Conservation (phyloP, 1,284 basidiomycete species). For the Microstroma glucosiphilum region DNA sequence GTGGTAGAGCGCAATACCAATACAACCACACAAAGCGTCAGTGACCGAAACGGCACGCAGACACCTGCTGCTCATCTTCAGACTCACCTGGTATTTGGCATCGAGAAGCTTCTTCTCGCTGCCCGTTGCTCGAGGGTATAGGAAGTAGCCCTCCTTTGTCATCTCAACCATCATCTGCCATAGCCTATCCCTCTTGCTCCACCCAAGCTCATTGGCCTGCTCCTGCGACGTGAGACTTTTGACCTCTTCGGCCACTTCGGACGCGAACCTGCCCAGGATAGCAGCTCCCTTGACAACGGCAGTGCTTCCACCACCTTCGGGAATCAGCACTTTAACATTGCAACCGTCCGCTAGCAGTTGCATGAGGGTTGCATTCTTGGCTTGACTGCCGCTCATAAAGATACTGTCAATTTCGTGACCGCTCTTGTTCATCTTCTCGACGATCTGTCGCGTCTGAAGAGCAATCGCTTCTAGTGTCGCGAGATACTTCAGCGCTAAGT, state of each 20-base stretch:
- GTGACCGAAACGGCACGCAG: slow-evolving; percentile 50
- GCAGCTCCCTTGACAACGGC: slow-evolving; percentile 88
- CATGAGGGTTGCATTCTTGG: slow-evolving; percentile 45
- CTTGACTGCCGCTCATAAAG: slow-evolving; percentile 65
- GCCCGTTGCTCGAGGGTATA: slow-evolving; percentile 57
- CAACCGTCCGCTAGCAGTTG: slow-evolving; percentile 77
- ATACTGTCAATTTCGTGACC: slow-evolving; percentile 80
- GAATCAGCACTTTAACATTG: slow-evolving; percentile 74
- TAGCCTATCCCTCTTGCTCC: slow-evolving; percentile 63
- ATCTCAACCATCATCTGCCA: slow-evolving; percentile 96
- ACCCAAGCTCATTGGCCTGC: slow-evolving; percentile 55
- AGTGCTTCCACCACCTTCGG: slow-evolving; percentile 61
- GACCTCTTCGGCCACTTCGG: slow-evolving; percentile 55
- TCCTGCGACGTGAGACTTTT: slow-evolving; percentile 44
- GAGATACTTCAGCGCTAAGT: slow-evolving; percentile 84
- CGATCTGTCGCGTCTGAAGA: slow-evolving; percentile 88
- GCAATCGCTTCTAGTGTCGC: slow-evolving; percentile 89
- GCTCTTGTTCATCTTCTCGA: slow-evolving; percentile 78
- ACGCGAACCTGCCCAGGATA: slow-evolving; percentile 84
- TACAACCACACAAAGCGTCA: no score
- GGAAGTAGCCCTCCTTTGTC: slow-evolving; percentile 74
- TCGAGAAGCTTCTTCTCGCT: slow-evolving; percentile 60
- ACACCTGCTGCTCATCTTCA: slow-evolving; percentile 6
- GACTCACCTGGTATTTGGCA: slow-evolving; percentile 69
- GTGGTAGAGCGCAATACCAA: no score